Conservation (phyloP, 2,329 filamentous ascomycete species). For the Rhinocladiella mackenziei region DNA sequence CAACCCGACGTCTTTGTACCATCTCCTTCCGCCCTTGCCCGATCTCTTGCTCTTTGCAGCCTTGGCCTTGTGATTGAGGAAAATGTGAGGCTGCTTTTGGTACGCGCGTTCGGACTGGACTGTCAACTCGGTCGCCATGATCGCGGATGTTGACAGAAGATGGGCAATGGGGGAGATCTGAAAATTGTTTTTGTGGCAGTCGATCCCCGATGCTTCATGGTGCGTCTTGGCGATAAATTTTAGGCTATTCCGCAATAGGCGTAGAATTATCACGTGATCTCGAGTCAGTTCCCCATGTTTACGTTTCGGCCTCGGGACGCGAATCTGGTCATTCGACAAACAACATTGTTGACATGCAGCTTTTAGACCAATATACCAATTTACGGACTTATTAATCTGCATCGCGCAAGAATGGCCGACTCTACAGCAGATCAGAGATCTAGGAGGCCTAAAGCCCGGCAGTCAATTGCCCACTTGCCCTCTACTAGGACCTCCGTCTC, state of each 20-base stretch:
- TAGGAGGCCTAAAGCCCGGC: conserved; percentile 48
- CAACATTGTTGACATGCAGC: conserved; percentile 16
- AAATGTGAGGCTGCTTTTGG: conserved; percentile 99
- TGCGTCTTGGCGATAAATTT: conserved; percentile 21
- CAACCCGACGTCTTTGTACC: conserved; percentile 99
- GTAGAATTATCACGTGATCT: conserved; percentile 3
- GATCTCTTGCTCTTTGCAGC: conserved; percentile 72
- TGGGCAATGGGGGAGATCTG: conserved; percentile 31
- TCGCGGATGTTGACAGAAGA: conserved; percentile 45
- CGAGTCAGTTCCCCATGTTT: conserved; percentile 15
- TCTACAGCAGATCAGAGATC: conserved; percentile 7
- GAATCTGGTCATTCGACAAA: conserved; percentile 13
- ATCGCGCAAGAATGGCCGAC: conserved; percentile 19
- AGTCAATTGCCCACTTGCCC: conserved; percentile 65
- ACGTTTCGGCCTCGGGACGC: conserved; percentile 15
- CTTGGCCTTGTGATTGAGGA: conserved; percentile 95
- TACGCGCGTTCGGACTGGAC: conserved; percentile 99
- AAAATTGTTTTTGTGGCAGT: conserved; percentile 26
- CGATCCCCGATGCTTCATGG: conserved; percentile 26
- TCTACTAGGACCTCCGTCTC: conserved; percentile 46
- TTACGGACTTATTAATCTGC: not conserved
- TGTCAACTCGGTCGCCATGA: conserved; percentile 96
- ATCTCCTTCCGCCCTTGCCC: conserved; percentile 91
- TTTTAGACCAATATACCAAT: conserved; percentile 1
- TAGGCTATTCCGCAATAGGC: conserved; percentile 5